Base-by-base conservation (phyloP, 768 basidiomycete species). In the Dendrothele bispora region DNA sequence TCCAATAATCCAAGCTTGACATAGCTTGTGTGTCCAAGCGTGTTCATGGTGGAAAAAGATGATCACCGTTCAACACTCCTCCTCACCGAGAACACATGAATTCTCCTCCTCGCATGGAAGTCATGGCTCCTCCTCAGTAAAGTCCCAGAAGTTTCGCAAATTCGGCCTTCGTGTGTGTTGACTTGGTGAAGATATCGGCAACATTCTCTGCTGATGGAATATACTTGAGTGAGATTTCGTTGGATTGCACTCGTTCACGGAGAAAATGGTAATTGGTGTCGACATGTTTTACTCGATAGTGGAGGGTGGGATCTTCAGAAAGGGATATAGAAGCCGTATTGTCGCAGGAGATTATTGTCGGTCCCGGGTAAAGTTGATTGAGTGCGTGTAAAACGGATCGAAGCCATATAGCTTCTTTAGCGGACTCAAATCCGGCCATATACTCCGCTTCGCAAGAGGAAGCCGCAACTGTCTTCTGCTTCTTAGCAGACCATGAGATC, bases 381-480 rank as follows among this genome's bases (percentile, higher is more conserved):
- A 5, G 1, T 57, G 43, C 1, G 68, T 43, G 63, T 64, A 69
- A 2, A 69, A n/a, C 0, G 52, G 54, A 43, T 69, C 54, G 18
- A 53, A 39, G 12, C n/a, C n/a, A n/a, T n/a, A n/a, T n/a, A n/a
- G n/a, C n/a, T n/a, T n/a, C n/a, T n/a, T n/a, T n/a, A n/a, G 48
- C 43, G 2, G 68, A 59, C 25, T 72, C 57, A 14, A 59, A 55
- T 0, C 62, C 55, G 4, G 74, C 71, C 35, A 75, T 69, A 53
- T 78, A 76, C 54, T 79, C 74, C 1, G 75, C 69, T 55, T 77
- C 71, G 67, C 54, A 0, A 57, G 65, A n/a, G 55, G 47, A 42
- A 75, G 73, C 38, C 64, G 64, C 40, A 61, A n/a, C n/a, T n/a
- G n/a, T n/a, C n/a, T n/a, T n/a, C n/a, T n/a, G n/a, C n/a, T n/a